Percentiles rank a stretch among this genome's conserved stretches.
phyloP scores from a whole-genome alignment of 2,329 filamentous ascomycete genomes.

The Mycosphaerella arachidis region DNA sequence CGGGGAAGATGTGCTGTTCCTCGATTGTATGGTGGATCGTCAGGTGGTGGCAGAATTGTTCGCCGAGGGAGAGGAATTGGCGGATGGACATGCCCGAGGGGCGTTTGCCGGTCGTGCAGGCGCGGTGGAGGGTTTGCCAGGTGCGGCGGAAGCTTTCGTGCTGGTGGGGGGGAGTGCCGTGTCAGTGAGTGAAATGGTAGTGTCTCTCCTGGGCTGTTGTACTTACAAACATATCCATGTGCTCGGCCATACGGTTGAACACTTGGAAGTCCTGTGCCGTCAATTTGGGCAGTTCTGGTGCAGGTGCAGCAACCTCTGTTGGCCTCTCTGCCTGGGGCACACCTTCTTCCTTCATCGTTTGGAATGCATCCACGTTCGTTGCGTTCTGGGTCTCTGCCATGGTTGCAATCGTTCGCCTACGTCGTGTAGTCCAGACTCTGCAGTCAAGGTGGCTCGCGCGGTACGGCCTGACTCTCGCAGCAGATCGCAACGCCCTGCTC shows the following conservation, averaged over 20 bases:
- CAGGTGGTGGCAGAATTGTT: conserved; percentile 68
- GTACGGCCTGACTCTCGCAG: neutral
- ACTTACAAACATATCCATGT: conserved; percentile 69
- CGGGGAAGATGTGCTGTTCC: conserved; percentile 66
- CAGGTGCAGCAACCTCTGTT: conserved; percentile 14
- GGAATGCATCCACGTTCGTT: conserved; percentile 17
- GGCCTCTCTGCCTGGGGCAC: conserved; percentile 20
- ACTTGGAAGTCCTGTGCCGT: conserved; percentile 61
- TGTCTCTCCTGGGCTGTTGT: neutral
- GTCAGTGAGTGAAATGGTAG: neutral
- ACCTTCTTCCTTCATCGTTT: conserved; percentile 26
- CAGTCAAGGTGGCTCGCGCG: neutral
- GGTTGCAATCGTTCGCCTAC: neutral
- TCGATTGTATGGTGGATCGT: conserved; percentile 77
- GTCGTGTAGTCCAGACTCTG: neutral
- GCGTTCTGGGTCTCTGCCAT: neutral
- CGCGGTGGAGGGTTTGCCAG: conserved; percentile 53
- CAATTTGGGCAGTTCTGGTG: conserved; percentile 55
- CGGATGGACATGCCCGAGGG: conserved; percentile 61
- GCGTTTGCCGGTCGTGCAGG: conserved; percentile 57
- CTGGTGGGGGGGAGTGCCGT: conserved; percentile 39
- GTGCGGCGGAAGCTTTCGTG: conserved; percentile 71
- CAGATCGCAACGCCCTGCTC: neutral
- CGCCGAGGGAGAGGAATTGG: conserved; percentile 63
- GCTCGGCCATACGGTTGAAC: conserved; percentile 69